Base-by-base conservation (phyloP, 169 alveolate species). In the Plasmodium adleri region DNA sequence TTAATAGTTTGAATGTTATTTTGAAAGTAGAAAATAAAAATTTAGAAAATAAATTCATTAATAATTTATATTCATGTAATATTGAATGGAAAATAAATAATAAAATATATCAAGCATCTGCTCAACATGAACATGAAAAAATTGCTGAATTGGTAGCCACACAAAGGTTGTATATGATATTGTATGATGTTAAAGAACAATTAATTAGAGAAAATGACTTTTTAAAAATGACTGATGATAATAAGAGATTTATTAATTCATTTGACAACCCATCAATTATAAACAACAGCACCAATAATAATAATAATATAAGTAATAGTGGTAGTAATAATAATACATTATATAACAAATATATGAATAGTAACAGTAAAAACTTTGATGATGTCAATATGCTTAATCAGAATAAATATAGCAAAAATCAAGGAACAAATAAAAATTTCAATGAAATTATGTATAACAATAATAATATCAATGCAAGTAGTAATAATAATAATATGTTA, bases 41-140 rank as follows among this genome's bases (percentile, higher is more conserved):
- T 43, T 8, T 83, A 56, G 91, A 83, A 67, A 83, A 63, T 12
- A 70, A 52, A 68, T 43, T 83, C 10, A 83, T 67, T 83, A 83
- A 68, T 49, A 68, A 68, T 43, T 12, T 67, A 59, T 83, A 68
- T 68, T 83, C 66, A 62, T 68, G 74, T 28, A 83, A 62, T 62
- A 68, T 83, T 12, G 83, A 83, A 83, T 83, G 91, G 91, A 83
- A 83, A 58, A 39, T 83, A 49, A 83, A 83, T 49, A 83, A 83
- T 28, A 83, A 83, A 83, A 56, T 83, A 24, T 83, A 83, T 83
- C 80, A 83, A 45, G 26, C 91, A 39, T 47, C 71, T 49, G 91
- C 85, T 7, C n/a, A 52, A 39, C 80, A 67, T 50, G 85, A 9
- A 20, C 75, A 83, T 83, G 91, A 83, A 49, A 83, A 83, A 45